Evolutionary conservation across 345 rosid species (phyloP), one percentile per base, ranked within the genome.

Genomic region (Sapria himalayana): DNA sequence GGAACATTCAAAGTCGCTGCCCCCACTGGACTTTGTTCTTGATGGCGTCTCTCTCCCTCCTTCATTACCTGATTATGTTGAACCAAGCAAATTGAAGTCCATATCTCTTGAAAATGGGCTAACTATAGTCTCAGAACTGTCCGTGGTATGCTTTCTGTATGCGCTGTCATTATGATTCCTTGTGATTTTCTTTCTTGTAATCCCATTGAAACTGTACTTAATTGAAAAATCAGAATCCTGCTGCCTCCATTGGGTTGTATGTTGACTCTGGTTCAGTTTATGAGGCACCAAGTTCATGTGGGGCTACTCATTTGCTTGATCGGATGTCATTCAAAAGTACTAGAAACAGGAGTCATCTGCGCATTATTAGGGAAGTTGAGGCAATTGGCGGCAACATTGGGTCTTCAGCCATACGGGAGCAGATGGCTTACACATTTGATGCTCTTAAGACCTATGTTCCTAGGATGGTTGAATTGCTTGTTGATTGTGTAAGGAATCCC

Each of bases 281-380:
- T 41, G 93, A 79, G 69, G 63, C 81, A 8, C 77, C 84, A 16
- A n/a, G 19, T 22, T 55, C 69, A 34, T 64, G 54, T 60, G 98
- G 94, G 42, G 74, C 70, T 3, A 61, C 91, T 1, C 94, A 89
- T 46, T 52, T 82, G 54, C 74, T 89, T 54, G 85, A 89, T 49
- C 67, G 78, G 22, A 89, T 79, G 98, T 82, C 91, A 47, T 76
- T 76, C 64, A 76, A 80, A 60, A 80, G 77, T 56, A 76, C 93
- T 21, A 55, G 65, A 60, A 89, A 76, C 47, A 50, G 93, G 51
- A 76, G 79, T 58, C 85, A 89, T 49, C 50, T 76, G 38, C 69
- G 78, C 19, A 48, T 80, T 62, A 75, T 76, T 7, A 59, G 91
- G 43, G 98, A 76, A 54, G 74, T 74, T 48, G 98, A 79, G 65